Evolutionary conservation across 1,284 basidiomycete genomes (phyloP), one percentile per base, ranked within the genome.

Genomic region (Ustilago cynodontis): DNA sequence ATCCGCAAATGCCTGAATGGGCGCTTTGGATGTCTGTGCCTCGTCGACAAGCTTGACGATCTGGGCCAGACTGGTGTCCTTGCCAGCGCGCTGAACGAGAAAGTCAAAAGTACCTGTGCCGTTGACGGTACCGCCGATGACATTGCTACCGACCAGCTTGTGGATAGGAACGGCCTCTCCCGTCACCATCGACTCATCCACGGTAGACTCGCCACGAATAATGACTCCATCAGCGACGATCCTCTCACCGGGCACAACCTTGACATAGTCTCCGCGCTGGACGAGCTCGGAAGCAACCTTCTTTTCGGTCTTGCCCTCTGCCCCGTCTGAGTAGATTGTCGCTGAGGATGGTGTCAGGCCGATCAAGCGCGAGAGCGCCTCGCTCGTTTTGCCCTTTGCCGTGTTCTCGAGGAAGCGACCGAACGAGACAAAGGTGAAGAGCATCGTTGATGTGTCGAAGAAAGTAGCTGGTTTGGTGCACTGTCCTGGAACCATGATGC

Each of bases 361-460:
- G 92, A 99, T 97, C 53, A 99, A 90, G 83, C 97, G 94, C 4
- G 95, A 98, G 26, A 99, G 89, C 1, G 97, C 97, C 0, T 95
- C 94, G 62, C 94, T 95, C 1, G 97, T 99, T 87, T 94, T 93
- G 47, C 97, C 96, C 87, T 99, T 99, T 43, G 97, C 97, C 56
- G 92, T 90, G 87, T 98, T 99, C 87, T 99, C 97, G 59, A 99
- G 90, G 87, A 93, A 98, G 43, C 97, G 91, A 1, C 96, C 97
- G 31, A 99, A 90, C 4, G 94, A 94, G 79, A 98, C 93, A 85
- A 99, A 99, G 87, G 92, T 94, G 89, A 99, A 93, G 65, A 99
- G 89, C 97, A 99, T 99, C 18, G 95, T 97, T 81, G 93, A 95
- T 1, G 97, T 99, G 87, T 99, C 97, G 87, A 99, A 99, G 88